Evolutionary conservation across 1,284 basidiomycete genomes (phyloP).

Genomic region (Melampsora larici-populina): DNA sequence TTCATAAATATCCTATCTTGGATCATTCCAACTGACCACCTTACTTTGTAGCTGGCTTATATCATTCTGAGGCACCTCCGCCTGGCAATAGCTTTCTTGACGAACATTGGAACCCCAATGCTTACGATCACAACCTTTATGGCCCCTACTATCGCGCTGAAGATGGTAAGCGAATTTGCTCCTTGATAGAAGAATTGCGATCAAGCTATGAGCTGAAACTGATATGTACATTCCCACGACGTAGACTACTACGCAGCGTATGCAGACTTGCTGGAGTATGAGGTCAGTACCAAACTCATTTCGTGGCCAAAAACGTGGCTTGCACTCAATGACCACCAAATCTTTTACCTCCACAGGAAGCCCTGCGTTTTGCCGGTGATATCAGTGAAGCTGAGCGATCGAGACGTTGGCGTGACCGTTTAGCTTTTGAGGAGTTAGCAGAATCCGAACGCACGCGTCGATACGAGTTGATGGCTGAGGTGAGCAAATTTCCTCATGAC

Average conservation of each 20-base stretch:
- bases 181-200: background rate
- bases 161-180: slow-evolving; percentile 30
- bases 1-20: background rate
- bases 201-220: no score
- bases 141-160: slow-evolving; percentile 38
- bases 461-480: slow-evolving; percentile 42
- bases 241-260: slow-evolving; percentile 42
- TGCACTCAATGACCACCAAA: background rate
- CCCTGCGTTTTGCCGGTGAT: slow-evolving; percentile 38
- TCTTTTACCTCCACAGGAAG: background rate
- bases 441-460: slow-evolving; percentile 38
- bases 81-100: slow-evolving; percentile 15
- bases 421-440: slow-evolving; percentile 40
- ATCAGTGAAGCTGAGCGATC: slow-evolving; percentile 34
- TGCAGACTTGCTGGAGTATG: slow-evolving; percentile 42
- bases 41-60: background rate
- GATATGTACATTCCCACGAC: background rate
- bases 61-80: background rate
- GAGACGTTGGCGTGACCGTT: slow-evolving; percentile 38
- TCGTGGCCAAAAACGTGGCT: background rate
- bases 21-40: background rate
- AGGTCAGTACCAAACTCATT: slow-evolving; percentile 17
- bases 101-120: slow-evolving; percentile 40
- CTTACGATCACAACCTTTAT: slow-evolving; percentile 40
- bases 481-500: background rate